Percentiles rank a stretch among this genome's conserved stretches.
phyloP scores from a whole-genome alignment of 768 basidiomycete species.

The Mycena olivaceomarginata region DNA sequence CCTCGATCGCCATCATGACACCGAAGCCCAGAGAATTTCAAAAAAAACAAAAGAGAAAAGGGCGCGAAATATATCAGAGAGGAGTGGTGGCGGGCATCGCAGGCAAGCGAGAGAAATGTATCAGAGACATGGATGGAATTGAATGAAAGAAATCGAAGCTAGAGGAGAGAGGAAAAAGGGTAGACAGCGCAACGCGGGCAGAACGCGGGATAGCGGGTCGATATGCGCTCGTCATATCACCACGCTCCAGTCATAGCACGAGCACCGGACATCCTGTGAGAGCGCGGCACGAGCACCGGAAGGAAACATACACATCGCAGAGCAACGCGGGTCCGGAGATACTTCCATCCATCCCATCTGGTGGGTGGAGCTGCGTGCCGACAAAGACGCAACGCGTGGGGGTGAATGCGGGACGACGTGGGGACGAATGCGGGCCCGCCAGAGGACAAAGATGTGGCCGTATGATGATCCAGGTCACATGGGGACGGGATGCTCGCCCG shows the following conservation, averaged over 20 bases:
- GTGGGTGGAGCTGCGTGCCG: too few species aligned
- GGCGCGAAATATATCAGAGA: conserved; percentile 17
- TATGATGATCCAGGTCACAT: too few species aligned
- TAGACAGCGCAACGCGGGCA: conserved; percentile 18
- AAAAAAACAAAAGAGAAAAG: conserved; percentile 26
- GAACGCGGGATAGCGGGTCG: conserved; percentile 24
- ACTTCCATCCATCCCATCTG: neutral
- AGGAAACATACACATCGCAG: neutral
- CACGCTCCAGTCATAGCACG: conserved; percentile 12
- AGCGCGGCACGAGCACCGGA: conserved; percentile 8
- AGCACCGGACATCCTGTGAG: conserved; percentile 13
- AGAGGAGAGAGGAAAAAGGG: neutral
- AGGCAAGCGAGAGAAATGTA: conserved; percentile 5
- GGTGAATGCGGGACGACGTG: too few species aligned
- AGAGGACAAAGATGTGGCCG: too few species aligned
- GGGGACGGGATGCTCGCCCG: too few species aligned
- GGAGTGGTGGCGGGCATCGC: conserved; percentile 8
- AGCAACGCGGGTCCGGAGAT: conserved; percentile 16
- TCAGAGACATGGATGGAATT: neutral
- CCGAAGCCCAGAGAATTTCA: neutral
- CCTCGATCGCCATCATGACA: conserved; percentile 17
- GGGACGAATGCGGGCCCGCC: too few species aligned
- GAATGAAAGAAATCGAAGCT: neutral
- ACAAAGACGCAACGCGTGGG: too few species aligned
- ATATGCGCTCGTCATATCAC: conserved; percentile 21